Evolutionary conservation across 805 yeast species (phyloP), one percentile per base, ranked within the genome.

Genomic region (Nakazawaea laoshanensis): DNA sequence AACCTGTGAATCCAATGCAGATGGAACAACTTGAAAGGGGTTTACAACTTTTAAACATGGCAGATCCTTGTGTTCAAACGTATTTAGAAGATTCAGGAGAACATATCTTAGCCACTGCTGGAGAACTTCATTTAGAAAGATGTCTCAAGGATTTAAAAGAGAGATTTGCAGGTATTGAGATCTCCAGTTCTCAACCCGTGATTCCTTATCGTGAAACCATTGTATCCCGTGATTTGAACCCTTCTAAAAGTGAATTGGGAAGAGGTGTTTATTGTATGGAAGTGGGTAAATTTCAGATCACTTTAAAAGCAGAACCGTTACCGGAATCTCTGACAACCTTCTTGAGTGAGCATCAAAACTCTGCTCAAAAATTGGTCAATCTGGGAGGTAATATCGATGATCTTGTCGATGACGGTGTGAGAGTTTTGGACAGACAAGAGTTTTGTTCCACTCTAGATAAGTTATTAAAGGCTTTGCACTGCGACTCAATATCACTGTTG

Each of bases 41-140:
- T 0, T 63, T 92, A 38, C 76, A 75, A 42, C 59, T 85, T 37
- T 63, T 92, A 25, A 77, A 88, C 34, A 79, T 77, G 44, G 89
- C 96, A 1, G 99, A 92, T 55, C 96, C 99, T 1, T 89, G 95
- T 46, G 94, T 88, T 14, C 86, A 85, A 45, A 80, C 88, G 36
- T 81, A 72, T 47, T 65, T 86, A 27, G 88, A 84, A 46, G 95
- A 85, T 38, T 75, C 78, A 7, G 99, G 99, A 37, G 99, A 92
- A 55, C 83, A 84, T 44, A 87, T 92, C 42, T 63, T 92, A 45
- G 85, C 94, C 28, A 88, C 95, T 7, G 96, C 98, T 7, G 99
- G 99, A 31, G 98, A 92, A 55, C 64, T 92, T 41, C 99, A 92
- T 61, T 63, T 92, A 26, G 99, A 92, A 49, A 71, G 98, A 49